These are phyloP conservation scores for Kazachstania kunashirensis DNA, from an alignment of 805 yeast species.

Conservation along the genomic window DNA sequence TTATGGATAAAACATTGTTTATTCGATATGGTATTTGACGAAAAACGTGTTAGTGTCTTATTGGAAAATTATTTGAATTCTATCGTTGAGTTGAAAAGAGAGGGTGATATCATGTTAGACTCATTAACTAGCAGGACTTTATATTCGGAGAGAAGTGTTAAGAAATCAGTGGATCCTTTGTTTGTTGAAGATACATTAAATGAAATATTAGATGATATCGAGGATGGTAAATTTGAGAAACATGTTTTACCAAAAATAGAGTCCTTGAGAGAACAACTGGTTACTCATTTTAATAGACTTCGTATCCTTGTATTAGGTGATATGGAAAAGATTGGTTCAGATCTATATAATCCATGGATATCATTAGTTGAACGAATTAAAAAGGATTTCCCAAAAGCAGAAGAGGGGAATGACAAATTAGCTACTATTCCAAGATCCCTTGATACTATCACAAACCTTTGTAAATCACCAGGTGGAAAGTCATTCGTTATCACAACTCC, in stretches of 20 bases:
- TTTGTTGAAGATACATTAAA: slow-evolving; percentile 50
- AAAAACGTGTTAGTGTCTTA: slow-evolving; percentile 55
- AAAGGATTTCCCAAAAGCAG: not conserved
- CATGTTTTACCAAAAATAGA: slow-evolving; percentile 26
- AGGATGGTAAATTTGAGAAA: slow-evolving; percentile 41
- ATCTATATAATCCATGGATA: slow-evolving; percentile 22
- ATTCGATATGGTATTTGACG: slow-evolving; percentile 61
- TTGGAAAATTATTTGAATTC: slow-evolving; percentile 33
- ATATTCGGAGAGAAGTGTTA: slow-evolving; percentile 50
- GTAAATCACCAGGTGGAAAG: slow-evolving; percentile 38
- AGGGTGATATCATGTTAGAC: slow-evolving; percentile 45
- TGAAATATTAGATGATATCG: slow-evolving; percentile 39
- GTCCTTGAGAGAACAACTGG: slow-evolving; percentile 45
- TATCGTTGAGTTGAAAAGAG: slow-evolving; percentile 32
- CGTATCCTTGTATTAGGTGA: slow-evolving; percentile 69
- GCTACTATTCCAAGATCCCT: slow-evolving; percentile 44
- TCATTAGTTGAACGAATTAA: slow-evolving; percentile 12
- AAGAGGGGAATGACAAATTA: slow-evolving; percentile 5
- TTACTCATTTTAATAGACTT: slow-evolving; percentile 42
- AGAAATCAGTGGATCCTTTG: slow-evolving; percentile 57
- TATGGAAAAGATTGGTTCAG: slow-evolving; percentile 34
- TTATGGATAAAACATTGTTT: slow-evolving; percentile 66
- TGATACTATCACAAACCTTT: slow-evolving; percentile 46
- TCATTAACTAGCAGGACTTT: slow-evolving; percentile 49
- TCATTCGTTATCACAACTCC: slow-evolving; percentile 67